Conservation (phyloP, 345 rosid species). For the Brassica nigra region DNA sequence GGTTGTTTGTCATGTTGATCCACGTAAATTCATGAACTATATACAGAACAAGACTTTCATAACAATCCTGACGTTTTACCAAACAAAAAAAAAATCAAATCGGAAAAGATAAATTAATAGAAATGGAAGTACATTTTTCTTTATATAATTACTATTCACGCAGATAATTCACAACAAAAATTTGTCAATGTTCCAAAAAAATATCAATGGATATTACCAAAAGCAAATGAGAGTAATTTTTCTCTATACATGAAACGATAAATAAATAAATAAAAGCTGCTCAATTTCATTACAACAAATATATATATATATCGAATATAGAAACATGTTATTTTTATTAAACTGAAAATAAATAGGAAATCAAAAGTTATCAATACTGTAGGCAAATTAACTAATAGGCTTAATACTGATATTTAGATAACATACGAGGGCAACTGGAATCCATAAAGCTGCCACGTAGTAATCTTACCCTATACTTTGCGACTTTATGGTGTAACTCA, state of each 20-base stretch:
- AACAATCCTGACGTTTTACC: neutral
- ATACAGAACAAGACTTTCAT: neutral
- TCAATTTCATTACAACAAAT: neutral
- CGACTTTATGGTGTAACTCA: conserved; percentile 12
- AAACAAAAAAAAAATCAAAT: neutral
- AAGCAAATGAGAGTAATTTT: neutral
- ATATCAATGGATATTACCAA: neutral
- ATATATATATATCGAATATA: neutral
- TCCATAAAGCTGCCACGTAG: conserved; percentile 22
- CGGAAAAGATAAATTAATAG: neutral
- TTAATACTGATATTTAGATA: neutral
- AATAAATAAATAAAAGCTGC: neutral
- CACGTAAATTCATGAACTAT: neutral
- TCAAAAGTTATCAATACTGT: neutral
- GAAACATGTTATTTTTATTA: neutral
- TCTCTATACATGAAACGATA: neutral
- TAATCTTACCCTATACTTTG: conserved; percentile 11
- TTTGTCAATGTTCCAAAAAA: neutral
- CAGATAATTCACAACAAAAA: neutral
- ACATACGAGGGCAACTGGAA: neutral
- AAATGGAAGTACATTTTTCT: neutral
- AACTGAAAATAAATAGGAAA: neutral
- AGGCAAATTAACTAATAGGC: neutral
- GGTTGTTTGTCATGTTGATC: neutral
- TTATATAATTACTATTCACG: neutral